phyloP scores from a whole-genome alignment of 345 rosid genomes.

The Eucalyptus marginata region DNA sequence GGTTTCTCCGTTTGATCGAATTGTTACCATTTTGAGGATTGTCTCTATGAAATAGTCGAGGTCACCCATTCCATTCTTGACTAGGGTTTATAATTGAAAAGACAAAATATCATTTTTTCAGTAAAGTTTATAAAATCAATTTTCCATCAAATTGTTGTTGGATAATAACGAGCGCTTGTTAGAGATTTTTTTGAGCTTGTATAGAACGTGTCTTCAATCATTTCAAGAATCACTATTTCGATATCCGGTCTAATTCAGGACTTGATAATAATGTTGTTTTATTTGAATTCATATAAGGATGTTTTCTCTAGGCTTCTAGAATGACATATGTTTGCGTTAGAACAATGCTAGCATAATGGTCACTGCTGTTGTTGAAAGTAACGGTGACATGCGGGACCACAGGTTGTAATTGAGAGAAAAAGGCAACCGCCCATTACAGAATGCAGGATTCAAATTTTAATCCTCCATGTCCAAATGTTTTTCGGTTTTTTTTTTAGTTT shows the following conservation, averaged over 20 bases:
- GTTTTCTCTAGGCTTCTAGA: not conserved
- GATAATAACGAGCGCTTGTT: not conserved
- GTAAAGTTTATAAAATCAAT: not conserved
- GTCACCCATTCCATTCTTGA: not conserved
- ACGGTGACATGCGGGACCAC: not conserved
- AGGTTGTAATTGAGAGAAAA: not conserved
- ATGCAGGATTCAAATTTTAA: not conserved
- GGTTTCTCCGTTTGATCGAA: not conserved
- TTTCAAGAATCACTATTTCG: not conserved
- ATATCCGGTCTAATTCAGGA: not conserved
- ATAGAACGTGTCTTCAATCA: not conserved
- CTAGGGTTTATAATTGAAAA: not conserved
- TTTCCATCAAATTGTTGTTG: not conserved
- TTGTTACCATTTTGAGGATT: not conserved
- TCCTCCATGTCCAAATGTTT: not conserved
- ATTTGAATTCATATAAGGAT: not conserved
- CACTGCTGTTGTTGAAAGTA: not conserved
- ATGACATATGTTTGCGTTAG: not conserved
- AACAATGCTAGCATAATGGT: not conserved
- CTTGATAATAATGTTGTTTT: not conserved
- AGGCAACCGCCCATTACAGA: not conserved
- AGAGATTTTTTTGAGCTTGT: not conserved
- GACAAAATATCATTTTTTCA: rapidly evolving
- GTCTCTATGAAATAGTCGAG: not conserved
- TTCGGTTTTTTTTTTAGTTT: too few relatives aligned